Evolutionary conservation across 768 basidiomycete species (phyloP), one percentile per base, ranked within the genome.

Genomic region (Rickenella mellea): DNA sequence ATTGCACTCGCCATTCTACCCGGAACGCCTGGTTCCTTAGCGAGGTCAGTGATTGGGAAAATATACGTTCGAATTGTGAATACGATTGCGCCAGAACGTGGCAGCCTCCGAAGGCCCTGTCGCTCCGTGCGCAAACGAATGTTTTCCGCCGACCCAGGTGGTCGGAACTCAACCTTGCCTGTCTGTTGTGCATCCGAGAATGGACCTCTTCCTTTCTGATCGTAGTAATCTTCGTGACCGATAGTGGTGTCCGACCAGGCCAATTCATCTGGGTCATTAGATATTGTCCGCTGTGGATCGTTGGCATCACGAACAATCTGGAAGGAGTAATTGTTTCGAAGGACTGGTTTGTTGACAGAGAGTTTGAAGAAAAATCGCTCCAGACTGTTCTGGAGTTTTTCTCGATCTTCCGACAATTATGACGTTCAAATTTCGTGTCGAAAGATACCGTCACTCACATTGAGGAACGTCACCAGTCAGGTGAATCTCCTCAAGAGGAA

Each of bases 51-150:
- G 27, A 83, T 55, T 17, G 73, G 73, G 30, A 69, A 70, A 42
- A 78, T 40, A 59, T 83, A 83, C 37, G 77, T 78, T 28, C 82
- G 67, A 51, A 84, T 79, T 40, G 76, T 80, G 56, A 87, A 86
- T 29, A 79, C 58, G 27, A 84, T 67, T 2, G 73, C 80, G 9
- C 83, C 81, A 30, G 73, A 75, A 3, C 66, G 61, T 9, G 76
- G 76, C 40, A 86, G 68, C 22, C 83, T 65, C 29, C 81, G 65
- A 44, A 85, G 59, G 25, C 76, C 78, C 62, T 84, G 82, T 19
- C 83, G 64, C 54, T 84, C 83, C 20, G 68, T 68, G 19, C 84
- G 68, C 45, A 83, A 58, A 6, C 73, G 70, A 15, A 84, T 57
- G 5, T 65, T 65, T 19, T 36, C 33, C 24, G 24, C 33, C 6